Evolutionary conservation across 306 rosid species (phyloP).

Genomic region (Gillenia trifoliata): DNA sequence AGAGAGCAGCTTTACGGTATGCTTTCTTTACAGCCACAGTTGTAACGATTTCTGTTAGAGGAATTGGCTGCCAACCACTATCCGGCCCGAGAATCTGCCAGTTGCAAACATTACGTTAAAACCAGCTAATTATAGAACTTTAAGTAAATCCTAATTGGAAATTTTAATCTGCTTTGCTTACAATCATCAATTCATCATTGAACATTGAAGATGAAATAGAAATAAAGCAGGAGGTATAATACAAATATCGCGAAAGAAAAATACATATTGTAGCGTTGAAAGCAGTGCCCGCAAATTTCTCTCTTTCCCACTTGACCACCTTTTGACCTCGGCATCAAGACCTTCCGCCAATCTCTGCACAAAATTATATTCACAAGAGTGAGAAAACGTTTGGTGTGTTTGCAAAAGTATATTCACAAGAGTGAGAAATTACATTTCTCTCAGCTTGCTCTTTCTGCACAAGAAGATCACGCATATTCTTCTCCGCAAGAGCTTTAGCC

Average conservation of each 20-base stretch:
- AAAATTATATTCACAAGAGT: constrained; percentile 23
- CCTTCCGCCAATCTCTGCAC: constrained; percentile 81
- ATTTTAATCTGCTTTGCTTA: neutral
- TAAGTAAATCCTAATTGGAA: neutral
- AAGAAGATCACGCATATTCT: constrained; percentile 76
- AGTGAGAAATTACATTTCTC: constrained; percentile 57
- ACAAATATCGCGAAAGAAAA: neutral
- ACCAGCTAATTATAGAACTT: neutral
- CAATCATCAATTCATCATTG: neutral
- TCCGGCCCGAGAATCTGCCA: constrained; percentile 83
- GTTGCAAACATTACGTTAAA: constrained; percentile 10
- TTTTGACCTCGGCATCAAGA: constrained; percentile 80
- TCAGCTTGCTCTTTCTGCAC: constrained; percentile 85
- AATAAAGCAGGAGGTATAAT: neutral
- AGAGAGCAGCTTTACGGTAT: constrained; percentile 86
- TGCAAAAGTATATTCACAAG: neutral
- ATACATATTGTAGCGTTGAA: constrained; percentile 92
- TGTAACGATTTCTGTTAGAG: constrained; percentile 60
- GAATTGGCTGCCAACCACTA: constrained; percentile 90
- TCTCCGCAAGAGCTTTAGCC: constrained; percentile 93
- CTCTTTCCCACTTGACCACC: constrained; percentile 96
- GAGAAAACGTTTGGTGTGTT: constrained; percentile 17
- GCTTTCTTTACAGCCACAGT: constrained; percentile 69
- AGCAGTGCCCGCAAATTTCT: constrained; percentile 92
- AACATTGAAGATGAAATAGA: neutral